Evolutionary conservation across 2,329 filamentous ascomycete genomes (phyloP).

Genomic region (Parastagonospora avenae): DNA sequence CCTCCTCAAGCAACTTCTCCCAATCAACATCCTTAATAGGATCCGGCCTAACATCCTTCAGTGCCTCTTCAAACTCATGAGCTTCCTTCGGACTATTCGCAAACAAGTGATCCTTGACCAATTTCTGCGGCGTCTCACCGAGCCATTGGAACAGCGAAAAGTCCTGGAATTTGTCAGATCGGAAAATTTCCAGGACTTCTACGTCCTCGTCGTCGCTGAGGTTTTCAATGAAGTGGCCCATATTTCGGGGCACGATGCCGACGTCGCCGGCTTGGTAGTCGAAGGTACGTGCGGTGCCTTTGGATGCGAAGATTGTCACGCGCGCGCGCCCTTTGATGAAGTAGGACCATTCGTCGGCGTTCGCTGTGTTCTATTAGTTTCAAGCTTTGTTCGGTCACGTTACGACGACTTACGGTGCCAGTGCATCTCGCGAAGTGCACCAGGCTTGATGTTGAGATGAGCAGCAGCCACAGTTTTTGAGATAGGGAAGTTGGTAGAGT

Average conservation of each 20-base stretch:
- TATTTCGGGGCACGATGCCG: slow-evolving; percentile 75
- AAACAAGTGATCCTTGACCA: slow-evolving; percentile 72
- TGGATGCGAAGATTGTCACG: slow-evolving; percentile 74
- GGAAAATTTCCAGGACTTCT: slow-evolving; percentile 77
- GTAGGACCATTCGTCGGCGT: slow-evolving; percentile 80
- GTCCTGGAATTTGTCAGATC: slow-evolving; percentile 72
- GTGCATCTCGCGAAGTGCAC: slow-evolving; percentile 78
- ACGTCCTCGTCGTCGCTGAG: slow-evolving; percentile 73
- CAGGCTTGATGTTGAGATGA: slow-evolving; percentile 72
- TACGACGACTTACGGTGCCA: slow-evolving; percentile 64
- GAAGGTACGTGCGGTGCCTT: slow-evolving; percentile 73
- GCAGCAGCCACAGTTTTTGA: slow-evolving; percentile 76
- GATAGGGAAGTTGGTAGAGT: slow-evolving; percentile 76
- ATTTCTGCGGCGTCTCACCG: slow-evolving; percentile 70
- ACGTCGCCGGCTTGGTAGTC: slow-evolving; percentile 78
- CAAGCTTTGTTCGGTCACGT: neutral
- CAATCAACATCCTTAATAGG: slow-evolving; percentile 43
- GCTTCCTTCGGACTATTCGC: slow-evolving; percentile 64
- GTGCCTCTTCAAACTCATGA: slow-evolving; percentile 65
- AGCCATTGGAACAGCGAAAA: slow-evolving; percentile 78
- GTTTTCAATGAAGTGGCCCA: slow-evolving; percentile 84
- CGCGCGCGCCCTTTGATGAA: slow-evolving; percentile 75
- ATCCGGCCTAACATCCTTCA: slow-evolving; percentile 66
- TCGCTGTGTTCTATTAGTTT: slow-evolving; percentile 36
- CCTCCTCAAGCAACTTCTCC: slow-evolving; percentile 29